A percentile compares a stretch with the other conserved stretches of the same genome.
Evolutionary conservation across 2,329 filamentous ascomycete species (phyloP).

Genomic region (Pseudogymnoascus sp.): DNA sequence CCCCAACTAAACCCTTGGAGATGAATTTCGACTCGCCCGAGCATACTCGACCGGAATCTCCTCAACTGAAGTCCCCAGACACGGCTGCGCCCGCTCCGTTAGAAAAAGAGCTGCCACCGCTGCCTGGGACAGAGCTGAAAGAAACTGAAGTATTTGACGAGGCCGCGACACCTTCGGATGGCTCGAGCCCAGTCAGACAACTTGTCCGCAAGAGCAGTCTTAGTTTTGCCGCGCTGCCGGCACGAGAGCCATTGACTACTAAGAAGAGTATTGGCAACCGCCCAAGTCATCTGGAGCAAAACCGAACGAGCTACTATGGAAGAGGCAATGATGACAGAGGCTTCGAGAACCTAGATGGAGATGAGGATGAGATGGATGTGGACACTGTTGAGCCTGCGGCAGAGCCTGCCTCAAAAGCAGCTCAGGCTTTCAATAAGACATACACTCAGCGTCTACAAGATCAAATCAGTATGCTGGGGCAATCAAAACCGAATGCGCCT

Average conservation of each 20-base stretch:
- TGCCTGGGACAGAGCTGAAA: neutral
- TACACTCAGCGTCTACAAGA: slow-evolving; percentile 92
- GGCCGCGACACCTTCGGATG: slow-evolving; percentile 52
- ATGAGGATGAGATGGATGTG: slow-evolving; percentile 46
- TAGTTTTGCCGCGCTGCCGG: slow-evolving; percentile 86
- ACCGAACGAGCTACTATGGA: slow-evolving; percentile 66
- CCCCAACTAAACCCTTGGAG: neutral
- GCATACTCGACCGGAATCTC: neutral
- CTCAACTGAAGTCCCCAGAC: neutral
- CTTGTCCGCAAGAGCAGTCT: slow-evolving; percentile 88
- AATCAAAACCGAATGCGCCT: slow-evolving; percentile 36
- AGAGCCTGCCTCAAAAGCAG: slow-evolving; percentile 40
- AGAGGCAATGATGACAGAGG: slow-evolving; percentile 59
- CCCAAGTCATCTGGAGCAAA: slow-evolving; percentile 69
- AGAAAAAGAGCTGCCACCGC: neutral
- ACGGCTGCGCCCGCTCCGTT: neutral
- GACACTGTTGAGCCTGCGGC: slow-evolving; percentile 32
- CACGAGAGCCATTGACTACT: slow-evolving; percentile 74
- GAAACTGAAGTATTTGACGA: slow-evolving; percentile 10
- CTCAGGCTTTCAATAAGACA: slow-evolving; percentile 67
- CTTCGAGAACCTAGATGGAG: slow-evolving; percentile 34
- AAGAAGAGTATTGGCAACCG: slow-evolving; percentile 74
- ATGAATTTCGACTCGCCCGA: slow-evolving; percentile 5
- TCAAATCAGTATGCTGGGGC: slow-evolving; percentile 70
- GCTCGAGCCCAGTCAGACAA: slow-evolving; percentile 67